A percentile compares a stretch with the other conserved stretches of the same genome.
Evolutionary conservation across 768 basidiomycete species (phyloP).

Genomic region (Leccinum variicolor): DNA sequence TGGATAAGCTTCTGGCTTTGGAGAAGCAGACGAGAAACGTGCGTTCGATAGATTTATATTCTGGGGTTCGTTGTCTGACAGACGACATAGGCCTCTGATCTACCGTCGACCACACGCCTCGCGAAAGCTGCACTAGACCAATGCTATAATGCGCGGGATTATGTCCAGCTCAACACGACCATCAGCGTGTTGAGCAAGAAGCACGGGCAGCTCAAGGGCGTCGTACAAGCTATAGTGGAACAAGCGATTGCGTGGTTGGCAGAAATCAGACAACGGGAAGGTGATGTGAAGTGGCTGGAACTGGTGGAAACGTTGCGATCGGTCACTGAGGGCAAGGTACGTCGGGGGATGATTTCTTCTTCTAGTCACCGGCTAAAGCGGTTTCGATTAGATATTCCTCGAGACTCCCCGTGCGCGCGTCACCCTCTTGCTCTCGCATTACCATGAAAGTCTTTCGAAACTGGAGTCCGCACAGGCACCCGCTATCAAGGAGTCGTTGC

Average conservation of each 20-base stretch:
- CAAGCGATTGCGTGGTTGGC: slow-evolving; percentile 78
- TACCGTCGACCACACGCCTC: slow-evolving; percentile 85
- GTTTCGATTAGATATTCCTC: slow-evolving; percentile 73
- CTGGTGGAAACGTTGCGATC: slow-evolving; percentile 84
- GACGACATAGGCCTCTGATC: slow-evolving; percentile 78
- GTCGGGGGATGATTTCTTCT: slow-evolving; percentile 16
- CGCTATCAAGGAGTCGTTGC: slow-evolving; percentile 60
- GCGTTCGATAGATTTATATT: slow-evolving; percentile 17
- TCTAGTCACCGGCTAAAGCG: neutral
- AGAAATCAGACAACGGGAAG: slow-evolving; percentile 64
- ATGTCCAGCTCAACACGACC: slow-evolving; percentile 65
- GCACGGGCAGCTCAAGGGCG: slow-evolving; percentile 93
- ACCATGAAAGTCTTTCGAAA: slow-evolving; percentile 72
- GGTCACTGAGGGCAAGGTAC: slow-evolving; percentile 95
- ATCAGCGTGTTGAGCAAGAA: slow-evolving; percentile 82
- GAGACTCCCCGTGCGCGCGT: slow-evolving; percentile 96
- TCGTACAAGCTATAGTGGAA: slow-evolving; percentile 90
- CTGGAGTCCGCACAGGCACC: slow-evolving; percentile 39
- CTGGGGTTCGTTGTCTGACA: neutral
- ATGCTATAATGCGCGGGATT: slow-evolving; percentile 69
- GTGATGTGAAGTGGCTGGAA: slow-evolving; percentile 77
- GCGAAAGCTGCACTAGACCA: slow-evolving; percentile 71
- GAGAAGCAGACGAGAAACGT: slow-evolving; percentile 99
- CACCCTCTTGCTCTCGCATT: slow-evolving; percentile 78
- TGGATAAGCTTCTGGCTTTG: slow-evolving; percentile 84